Evolutionary conservation across 768 basidiomycete species (phyloP).

Genomic region (Boletales sp.): DNA sequence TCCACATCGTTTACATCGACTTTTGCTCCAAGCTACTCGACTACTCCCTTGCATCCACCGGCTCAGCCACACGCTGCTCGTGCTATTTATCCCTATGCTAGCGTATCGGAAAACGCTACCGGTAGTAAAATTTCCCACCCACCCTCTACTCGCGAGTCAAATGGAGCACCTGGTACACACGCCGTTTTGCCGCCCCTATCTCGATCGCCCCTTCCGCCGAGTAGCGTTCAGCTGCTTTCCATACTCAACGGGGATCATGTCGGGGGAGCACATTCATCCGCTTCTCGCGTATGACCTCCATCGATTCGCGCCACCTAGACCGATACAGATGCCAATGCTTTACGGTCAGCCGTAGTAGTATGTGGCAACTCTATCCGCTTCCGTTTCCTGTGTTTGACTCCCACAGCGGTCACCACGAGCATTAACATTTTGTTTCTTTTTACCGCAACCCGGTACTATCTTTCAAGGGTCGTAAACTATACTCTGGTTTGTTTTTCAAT

Average conservation of each 20-base stretch:
- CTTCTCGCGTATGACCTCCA: slow-evolving; percentile 8
- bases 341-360: slow-evolving; percentile 2
- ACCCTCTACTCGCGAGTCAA: slow-evolving; percentile 11
- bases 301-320: slow-evolving; percentile 25
- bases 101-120: slow-evolving; percentile 6
- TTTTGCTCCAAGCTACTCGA: slow-evolving; percentile 18
- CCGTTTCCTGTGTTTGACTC: background rate
- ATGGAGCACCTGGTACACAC: slow-evolving; percentile 10
- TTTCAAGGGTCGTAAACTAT: slow-evolving; percentile 19
- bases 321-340: slow-evolving; percentile 14
- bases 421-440: slow-evolving; percentile 16
- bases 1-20: slow-evolving; percentile 13
- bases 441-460: slow-evolving; percentile 4
- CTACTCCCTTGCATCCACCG: slow-evolving; percentile 12
- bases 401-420: background rate
- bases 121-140: slow-evolving; percentile 6
- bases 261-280: slow-evolving; percentile 6
- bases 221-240: slow-evolving; percentile 32
- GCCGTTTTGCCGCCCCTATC: slow-evolving; percentile 9
- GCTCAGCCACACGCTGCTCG: slow-evolving; percentile 6
- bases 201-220: slow-evolving; percentile 18
- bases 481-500: slow-evolving; percentile 18
- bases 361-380: slow-evolving; percentile 5
- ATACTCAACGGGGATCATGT: slow-evolving; percentile 31
- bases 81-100: slow-evolving; percentile 14